phyloP scores from a whole-genome alignment of 139 green algal species.

The Chlorella vulgaris region DNA sequence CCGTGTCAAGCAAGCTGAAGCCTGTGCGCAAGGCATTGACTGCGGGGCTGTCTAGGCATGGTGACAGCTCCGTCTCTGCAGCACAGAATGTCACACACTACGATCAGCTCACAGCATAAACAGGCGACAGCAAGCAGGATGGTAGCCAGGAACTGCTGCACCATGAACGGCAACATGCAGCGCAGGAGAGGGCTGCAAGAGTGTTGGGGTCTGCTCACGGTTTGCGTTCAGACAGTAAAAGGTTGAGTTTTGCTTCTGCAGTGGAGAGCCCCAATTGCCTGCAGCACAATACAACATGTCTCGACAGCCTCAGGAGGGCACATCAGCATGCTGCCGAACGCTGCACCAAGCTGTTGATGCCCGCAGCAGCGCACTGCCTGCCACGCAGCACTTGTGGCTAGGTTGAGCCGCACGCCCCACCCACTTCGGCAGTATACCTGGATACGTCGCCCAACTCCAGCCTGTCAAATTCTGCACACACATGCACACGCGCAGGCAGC shows the following conservation, averaged over 20 bases:
- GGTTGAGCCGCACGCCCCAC: not conserved
- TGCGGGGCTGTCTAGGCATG: not conserved
- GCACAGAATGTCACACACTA: too few relatives aligned
- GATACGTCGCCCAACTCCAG: constrained; percentile 30
- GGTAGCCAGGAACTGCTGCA: too few relatives aligned
- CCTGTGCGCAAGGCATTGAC: not conserved
- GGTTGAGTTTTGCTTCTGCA: not conserved
- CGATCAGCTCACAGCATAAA: too few relatives aligned
- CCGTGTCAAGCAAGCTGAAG: not conserved
- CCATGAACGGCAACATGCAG: too few relatives aligned
- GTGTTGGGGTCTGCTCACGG: too few relatives aligned
- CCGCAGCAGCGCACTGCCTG: too few relatives aligned
- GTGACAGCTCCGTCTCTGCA: not conserved
- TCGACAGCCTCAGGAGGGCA: not conserved
- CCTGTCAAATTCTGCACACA: constrained; percentile 5
- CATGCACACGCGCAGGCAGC: too few relatives aligned
- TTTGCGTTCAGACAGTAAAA: constrained; percentile 28
- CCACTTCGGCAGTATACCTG: not conserved
- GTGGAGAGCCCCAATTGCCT: constrained; percentile 38
- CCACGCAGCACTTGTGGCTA: not conserved
- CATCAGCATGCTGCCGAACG: not conserved
- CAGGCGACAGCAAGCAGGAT: not conserved
- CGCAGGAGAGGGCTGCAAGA: too few relatives aligned
- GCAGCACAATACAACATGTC: not conserved
- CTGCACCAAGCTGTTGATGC: too few relatives aligned